Percentiles rank a stretch among this genome's conserved stretches.
These are phyloP conservation scores for Pleurotus djamor DNA, from an alignment of 768 basidiomycete species.

Conservation along the genomic window DNA sequence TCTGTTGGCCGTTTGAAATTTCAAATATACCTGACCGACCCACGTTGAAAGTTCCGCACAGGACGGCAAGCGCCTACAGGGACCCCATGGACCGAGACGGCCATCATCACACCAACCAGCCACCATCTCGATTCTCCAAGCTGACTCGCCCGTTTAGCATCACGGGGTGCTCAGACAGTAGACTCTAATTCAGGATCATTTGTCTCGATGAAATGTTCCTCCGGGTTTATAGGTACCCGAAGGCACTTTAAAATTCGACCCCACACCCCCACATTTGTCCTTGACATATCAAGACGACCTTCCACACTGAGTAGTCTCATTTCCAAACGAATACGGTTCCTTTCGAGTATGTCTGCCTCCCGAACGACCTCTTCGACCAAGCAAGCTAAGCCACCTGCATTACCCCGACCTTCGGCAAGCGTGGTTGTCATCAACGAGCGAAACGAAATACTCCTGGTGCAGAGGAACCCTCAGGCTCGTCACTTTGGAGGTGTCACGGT, in stretches of 20 bases:
- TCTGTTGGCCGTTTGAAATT: too few species aligned
- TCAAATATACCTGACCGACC: too few species aligned
- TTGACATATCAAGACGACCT: background rate
- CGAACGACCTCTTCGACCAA: background rate
- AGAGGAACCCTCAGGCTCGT: slow-evolving; percentile 61
- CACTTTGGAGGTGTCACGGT: slow-evolving; percentile 71
- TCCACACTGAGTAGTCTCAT: slow-evolving; percentile 11
- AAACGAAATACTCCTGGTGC: slow-evolving; percentile 71
- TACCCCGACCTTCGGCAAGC: slow-evolving; percentile 65
- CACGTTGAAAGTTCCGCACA: too few species aligned
- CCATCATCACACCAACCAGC: too few species aligned
- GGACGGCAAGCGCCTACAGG: too few species aligned
- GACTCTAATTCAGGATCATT: background rate
- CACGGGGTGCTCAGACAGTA: background rate
- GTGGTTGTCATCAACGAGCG: slow-evolving; percentile 60
- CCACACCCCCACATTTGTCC: background rate
- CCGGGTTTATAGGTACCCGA: slow-evolving; percentile 4
- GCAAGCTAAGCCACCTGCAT: background rate
- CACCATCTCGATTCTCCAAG: background rate
- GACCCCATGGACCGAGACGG: too few species aligned
- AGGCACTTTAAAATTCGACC: background rate
- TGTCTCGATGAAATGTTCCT: background rate
- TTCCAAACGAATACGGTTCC: background rate
- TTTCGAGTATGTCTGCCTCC: slow-evolving; percentile 3
- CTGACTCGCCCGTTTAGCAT: background rate